Evolutionary conservation across 2,329 filamentous ascomycete species (phyloP), one percentile per base, ranked within the genome.

Genomic region (Microthyrium microscopicum): DNA sequence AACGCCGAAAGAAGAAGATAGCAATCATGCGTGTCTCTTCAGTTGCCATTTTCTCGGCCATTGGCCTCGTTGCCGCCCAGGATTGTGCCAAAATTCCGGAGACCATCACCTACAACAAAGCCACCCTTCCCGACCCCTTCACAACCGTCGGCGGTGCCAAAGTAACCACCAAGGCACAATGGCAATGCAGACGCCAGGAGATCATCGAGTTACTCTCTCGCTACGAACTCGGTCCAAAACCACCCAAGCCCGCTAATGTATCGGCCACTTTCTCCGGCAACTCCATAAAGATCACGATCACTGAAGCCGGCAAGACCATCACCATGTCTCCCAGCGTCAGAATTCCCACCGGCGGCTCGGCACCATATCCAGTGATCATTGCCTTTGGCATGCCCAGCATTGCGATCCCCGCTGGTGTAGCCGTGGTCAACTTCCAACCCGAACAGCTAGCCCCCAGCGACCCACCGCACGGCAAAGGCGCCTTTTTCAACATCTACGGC

Each of bases 401-500:
- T 8, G 9, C 27, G 15, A 16, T 15, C 9, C 27, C 27, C 11
- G 27, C 9, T 11, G 27, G 27, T 15, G 27, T 16, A 8, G 27
- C 27, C 9, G 16, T 11, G 9, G 16, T 29, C 27, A 16, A 9
- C 27, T 29, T 29, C 27, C 9, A 25, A 9, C 9, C 9, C 22
- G 9, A 9, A 9, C 9, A 25, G 22, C 9, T 25, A 12, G 22
- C 9, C 22, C 22, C 9, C 9, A 9, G 12, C 9, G 22, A 25
- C 22, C 9, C 9, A 9, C 9, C 22, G 37, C 68, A 68, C 33
- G 70, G 70, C 33, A 53, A 60, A 41, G 70, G 70, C 38, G 58
- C 60, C 34, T 75, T 73, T 55, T 75, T 68, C 53, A 62, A 62
- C 29, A 55, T 75, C 4, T 71, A 71, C 43, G 69, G 70, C 28